A percentile compares a stretch with the other conserved stretches of the same genome.
Conservation (phyloP, 257 asterid species). For the Craterostigma plantagineum region DNA sequence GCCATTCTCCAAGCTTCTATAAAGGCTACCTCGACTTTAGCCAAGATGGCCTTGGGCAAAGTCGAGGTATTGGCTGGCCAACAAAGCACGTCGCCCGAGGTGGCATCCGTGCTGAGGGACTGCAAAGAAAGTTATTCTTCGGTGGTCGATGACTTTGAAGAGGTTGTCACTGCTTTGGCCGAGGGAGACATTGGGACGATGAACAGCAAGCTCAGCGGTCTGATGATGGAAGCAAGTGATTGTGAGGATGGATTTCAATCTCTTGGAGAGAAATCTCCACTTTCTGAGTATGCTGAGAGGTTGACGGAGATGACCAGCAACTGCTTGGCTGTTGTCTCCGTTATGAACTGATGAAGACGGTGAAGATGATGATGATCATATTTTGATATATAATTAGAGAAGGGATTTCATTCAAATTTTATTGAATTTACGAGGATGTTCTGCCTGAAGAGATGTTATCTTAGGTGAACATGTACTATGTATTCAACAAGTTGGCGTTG, state of each 20-base stretch:
- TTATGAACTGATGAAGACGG: slow-evolving; percentile 2
- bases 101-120: slow-evolving; percentile 9
- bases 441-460: too few species aligned
- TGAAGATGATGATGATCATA: neutral
- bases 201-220: slow-evolving; percentile 27
- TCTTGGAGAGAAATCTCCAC: slow-evolving; percentile 8
- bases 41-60: slow-evolving; percentile 5
- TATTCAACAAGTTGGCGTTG: too few species aligned
- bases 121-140: slow-evolving; percentile 14
- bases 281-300: slow-evolving; percentile 10
- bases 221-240: slow-evolving; percentile 16
- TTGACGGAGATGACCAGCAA: slow-evolving; percentile 35
- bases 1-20: slow-evolving; percentile 9
- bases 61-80: neutral
- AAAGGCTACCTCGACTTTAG: slow-evolving; percentile 4
- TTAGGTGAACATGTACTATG: too few species aligned
- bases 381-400: too few species aligned
- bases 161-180: slow-evolving; percentile 12
- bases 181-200: slow-evolving; percentile 23
- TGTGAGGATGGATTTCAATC: slow-evolving; percentile 22
- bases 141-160: slow-evolving; percentile 15
- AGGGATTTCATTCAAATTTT: too few species aligned
- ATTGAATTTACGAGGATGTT: too few species aligned
- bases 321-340: slow-evolving; percentile 20
- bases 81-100: slow-evolving; percentile 3